phyloP scores from a whole-genome alignment of 192 early-diverging fungal genomes.

The Chytriomyces hyalinus region DNA sequence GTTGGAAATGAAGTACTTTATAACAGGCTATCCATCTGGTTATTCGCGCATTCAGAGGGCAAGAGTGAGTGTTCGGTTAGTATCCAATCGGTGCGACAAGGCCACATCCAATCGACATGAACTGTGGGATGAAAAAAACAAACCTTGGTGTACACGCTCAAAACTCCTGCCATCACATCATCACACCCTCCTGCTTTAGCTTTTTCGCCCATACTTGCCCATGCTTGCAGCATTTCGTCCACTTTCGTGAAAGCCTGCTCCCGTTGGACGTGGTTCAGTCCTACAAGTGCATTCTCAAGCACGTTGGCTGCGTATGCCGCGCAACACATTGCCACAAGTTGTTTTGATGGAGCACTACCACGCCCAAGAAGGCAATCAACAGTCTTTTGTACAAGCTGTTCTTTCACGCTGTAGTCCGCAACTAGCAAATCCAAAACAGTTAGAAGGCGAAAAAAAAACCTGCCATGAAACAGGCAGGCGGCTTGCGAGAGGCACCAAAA shows the following conservation, averaged over 20 bases:
- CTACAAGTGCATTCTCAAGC: constrained; percentile 90
- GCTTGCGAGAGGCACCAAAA: background rate
- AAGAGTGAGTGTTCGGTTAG: too few species aligned
- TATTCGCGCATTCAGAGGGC: too few species aligned
- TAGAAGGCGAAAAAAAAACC: too few species aligned
- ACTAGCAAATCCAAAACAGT: constrained; percentile 42
- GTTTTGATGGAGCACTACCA: constrained; percentile 58
- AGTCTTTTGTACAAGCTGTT: constrained; percentile 81
- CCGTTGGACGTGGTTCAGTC: constrained; percentile 81
- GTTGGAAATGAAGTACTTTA: too few species aligned
- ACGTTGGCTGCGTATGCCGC: constrained; percentile 97
- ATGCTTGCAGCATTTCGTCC: constrained; percentile 88
- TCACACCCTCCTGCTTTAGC: constrained; percentile 54
- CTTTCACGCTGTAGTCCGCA: constrained; percentile 84
- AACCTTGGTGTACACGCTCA: constrained; percentile 88
- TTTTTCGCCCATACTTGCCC: constrained; percentile 67
- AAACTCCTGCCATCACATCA: constrained; percentile 74
- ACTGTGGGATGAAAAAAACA: constrained; percentile 49
- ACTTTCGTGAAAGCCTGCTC: constrained; percentile 88
- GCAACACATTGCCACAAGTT: constrained; percentile 89
- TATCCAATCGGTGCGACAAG: too few species aligned
- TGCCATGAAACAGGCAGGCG: too few species aligned
- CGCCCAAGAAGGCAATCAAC: constrained; percentile 80
- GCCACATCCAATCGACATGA: too few species aligned
- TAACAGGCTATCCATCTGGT: too few species aligned